Evolutionary conservation across 176 grass and related monocot genomes (phyloP), one percentile per base, ranked within the genome.

Genomic region (Aegilops tauschii): DNA sequence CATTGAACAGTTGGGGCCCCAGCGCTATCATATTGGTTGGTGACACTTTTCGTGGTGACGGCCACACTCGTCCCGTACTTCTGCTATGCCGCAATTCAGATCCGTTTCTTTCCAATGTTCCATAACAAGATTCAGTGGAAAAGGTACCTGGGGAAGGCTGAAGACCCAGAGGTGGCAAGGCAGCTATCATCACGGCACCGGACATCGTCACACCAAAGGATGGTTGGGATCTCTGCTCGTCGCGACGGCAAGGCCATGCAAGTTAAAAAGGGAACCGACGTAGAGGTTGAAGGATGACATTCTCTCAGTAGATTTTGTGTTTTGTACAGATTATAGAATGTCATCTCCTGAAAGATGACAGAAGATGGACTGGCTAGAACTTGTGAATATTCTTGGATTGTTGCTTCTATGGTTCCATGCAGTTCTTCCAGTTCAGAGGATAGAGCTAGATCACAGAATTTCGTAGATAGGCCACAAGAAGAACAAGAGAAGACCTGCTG

Each of bases 61-160:
- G 90, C 92, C 17, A 94, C 97, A 39, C 94, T 99, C 34, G 82
- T 97, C 34, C 94, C 94, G 5, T 92, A 89, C 85, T 84, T 97
- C 25, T 65, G 85, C 83, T 97, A 90, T 13, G 68, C 90, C 0
- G 79, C 90, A 21, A 45, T 99, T 59, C 97, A 99, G 88, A 89
- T 94, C 80, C 85, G 90, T 5, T 97, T 99, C 86, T 99, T 99
- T 78, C 97, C 97, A 3, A 99, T 99, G 97, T 91, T 97, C 87
- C 97, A 99, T 58, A 99, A 99, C 77, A 91, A 89, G 97, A 93
- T 99, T 54, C 97, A 99, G 69, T 99, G 97, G 97, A 90, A 92
- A 65, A 84, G 97, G 64, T 88, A 90, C 31, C 63, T 91, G 14
- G 94, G 97, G 27, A 92, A 88, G 62, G 91, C 97, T 5, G 94